Conservation (phyloP, 129 eudicot genomes). For the Mikania micrantha region DNA sequence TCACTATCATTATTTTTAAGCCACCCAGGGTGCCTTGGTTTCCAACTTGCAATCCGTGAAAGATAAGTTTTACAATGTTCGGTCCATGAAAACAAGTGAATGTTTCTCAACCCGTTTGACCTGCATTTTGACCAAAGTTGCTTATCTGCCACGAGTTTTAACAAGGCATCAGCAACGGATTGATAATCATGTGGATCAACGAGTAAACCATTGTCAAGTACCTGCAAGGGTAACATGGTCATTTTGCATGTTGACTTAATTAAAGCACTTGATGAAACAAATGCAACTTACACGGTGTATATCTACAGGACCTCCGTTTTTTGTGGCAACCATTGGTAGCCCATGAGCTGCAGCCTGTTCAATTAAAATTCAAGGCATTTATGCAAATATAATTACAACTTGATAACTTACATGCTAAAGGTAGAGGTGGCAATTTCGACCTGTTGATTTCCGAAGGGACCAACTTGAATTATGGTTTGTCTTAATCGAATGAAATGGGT, state of each 20-base stretch:
- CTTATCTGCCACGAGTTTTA: conserved; percentile 93
- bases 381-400: conserved; percentile 3
- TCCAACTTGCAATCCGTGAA: conserved; percentile 80
- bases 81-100: conserved; percentile 94
- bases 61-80: conserved; percentile 89
- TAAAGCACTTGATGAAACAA: neutral
- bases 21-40: conserved; percentile 98
- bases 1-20: conserved; percentile 62
- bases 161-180: conserved; percentile 86
- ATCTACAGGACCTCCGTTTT: conserved; percentile 98
- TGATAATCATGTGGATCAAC: conserved; percentile 89
- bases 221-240: conserved; percentile 38
- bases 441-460: neutral
- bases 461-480: neutral
- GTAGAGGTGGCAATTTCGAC: neutral
- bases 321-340: conserved; percentile 95
- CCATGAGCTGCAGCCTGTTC: conserved; percentile 98
- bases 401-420: neutral
- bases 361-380: neutral
- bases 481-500: neutral
- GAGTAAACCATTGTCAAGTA: conserved; percentile 92
- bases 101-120: conserved; percentile 89
- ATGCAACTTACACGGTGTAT: conserved; percentile 66
- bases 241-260: neutral
- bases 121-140: conserved; percentile 96